Evolutionary conservation across 139 green algal species (phyloP).

Genomic region (Deuterostichococcus epilithicus): DNA sequence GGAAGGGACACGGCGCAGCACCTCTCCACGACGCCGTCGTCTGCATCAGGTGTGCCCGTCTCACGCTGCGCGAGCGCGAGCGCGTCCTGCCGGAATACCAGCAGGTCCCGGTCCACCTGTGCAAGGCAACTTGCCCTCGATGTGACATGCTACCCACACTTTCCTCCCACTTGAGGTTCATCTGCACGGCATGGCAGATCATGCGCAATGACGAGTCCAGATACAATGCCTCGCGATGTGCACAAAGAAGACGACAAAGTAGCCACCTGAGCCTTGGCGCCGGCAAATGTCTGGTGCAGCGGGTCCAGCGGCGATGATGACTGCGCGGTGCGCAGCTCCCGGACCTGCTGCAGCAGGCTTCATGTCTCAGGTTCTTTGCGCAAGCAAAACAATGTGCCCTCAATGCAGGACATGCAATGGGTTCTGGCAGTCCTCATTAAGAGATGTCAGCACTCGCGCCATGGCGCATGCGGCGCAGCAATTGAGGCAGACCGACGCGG

Average conservation of each 20-base stretch:
- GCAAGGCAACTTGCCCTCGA: neutral
- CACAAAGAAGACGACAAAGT: neutral
- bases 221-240: neutral
- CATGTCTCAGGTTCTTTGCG: neutral
- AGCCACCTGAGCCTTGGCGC: slow-evolving; percentile 40
- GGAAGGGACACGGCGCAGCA: neutral
- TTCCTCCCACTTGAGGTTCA: too few relatives aligned
- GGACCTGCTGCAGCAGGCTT: neutral
- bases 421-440: too few relatives aligned
- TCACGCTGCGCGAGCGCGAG: neutral
- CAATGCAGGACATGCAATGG: too few relatives aligned
- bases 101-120: slow-evolving; percentile 37
- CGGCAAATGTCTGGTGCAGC: slow-evolving; percentile 29
- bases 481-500: neutral
- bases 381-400: too few relatives aligned
- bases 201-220: too few relatives aligned
- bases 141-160: too few relatives aligned
- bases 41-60: neutral
- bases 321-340: neutral
- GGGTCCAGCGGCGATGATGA: slow-evolving; percentile 6
- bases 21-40: slow-evolving; percentile 23
- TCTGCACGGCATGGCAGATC: too few relatives aligned
- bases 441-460: too few relatives aligned
- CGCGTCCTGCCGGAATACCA: slow-evolving; percentile 31
- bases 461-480: too few relatives aligned